Conservation (phyloP, 140 eudicot genomes). For the Flaveria floridana region DNA sequence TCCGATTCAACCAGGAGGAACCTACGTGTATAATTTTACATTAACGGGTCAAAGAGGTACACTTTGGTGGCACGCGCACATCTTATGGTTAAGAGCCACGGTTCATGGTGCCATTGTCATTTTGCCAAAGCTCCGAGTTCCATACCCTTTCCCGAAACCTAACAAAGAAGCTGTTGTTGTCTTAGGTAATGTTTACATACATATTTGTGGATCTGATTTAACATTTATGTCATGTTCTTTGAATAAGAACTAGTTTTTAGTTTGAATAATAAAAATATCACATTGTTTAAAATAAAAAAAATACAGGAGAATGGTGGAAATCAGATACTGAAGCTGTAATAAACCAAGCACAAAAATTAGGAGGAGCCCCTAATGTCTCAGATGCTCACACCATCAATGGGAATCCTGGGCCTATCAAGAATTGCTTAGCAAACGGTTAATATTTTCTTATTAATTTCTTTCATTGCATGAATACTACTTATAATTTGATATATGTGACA, state of each 20-base stretch:
- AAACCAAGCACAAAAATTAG: constrained; percentile 47
- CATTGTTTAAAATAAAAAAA: neutral
- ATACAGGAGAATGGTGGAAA: constrained; percentile 77
- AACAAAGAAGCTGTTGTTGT: constrained; percentile 45
- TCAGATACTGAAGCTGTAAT: constrained; percentile 71
- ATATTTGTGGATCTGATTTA: neutral
- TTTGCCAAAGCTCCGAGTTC: constrained; percentile 52
- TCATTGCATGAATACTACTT: neutral
- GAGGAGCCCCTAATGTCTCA: constrained; percentile 60
- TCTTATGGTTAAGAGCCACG: constrained; percentile 59
- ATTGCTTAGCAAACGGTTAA: constrained; percentile 48
- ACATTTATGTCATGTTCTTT: neutral
- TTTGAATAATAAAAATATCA: neutral
- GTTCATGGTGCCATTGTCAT: constrained; percentile 60
- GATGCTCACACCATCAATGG: constrained; percentile 80
- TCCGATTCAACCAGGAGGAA: constrained; percentile 51
- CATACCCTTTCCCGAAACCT: constrained; percentile 55
- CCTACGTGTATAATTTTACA: constrained; percentile 45
- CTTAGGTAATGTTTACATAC: constrained; percentile 32
- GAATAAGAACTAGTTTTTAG: neutral
- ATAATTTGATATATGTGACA: neutral
- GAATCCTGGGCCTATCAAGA: constrained; percentile 46
- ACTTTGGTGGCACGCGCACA: constrained; percentile 67
- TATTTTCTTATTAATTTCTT: neutral
- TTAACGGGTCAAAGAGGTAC: constrained; percentile 61